Percentiles rank a stretch among this genome's conserved stretches.
Evolutionary conservation across 1,284 basidiomycete species (phyloP).

Genomic region (Pterulicium gracile): DNA sequence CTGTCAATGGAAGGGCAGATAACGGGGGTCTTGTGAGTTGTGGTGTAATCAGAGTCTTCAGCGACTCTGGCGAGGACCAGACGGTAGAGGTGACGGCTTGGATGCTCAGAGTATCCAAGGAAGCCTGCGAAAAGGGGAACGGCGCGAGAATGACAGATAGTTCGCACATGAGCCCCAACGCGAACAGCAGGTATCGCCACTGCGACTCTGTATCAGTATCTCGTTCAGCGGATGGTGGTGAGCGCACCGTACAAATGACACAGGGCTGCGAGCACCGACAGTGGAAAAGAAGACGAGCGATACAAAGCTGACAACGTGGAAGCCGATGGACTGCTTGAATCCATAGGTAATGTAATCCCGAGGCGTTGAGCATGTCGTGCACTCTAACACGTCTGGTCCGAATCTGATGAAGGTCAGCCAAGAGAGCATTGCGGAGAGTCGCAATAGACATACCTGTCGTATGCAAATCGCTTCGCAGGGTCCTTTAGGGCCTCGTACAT

Average conservation of each 20-base stretch:
- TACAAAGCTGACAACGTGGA: conserved; percentile 57
- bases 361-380: conserved; percentile 55
- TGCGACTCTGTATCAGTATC: too few relatives aligned
- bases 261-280: conserved; percentile 45
- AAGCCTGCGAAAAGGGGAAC: conserved; percentile 25
- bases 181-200: conserved; percentile 43
- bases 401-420: conserved; percentile 36
- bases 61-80: conserved; percentile 6
- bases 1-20: conserved; percentile 15
- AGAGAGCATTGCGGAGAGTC: conserved; percentile 3
- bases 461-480: conserved; percentile 74
- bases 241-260: conserved; percentile 43
- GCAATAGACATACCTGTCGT: conserved; percentile 51
- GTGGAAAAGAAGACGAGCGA: conserved; percentile 55
- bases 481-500: conserved; percentile 77
- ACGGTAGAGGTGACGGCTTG: conserved; percentile 12
- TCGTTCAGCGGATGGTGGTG: too few relatives aligned
- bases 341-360: conserved; percentile 68
- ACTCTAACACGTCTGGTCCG: conserved; percentile 59
- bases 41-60: neutral
- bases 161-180: conserved; percentile 48
- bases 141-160: conserved; percentile 52
- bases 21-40: conserved; percentile 13
- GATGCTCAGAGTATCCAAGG: conserved; percentile 17
- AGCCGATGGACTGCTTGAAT: conserved; percentile 53